Base-by-base conservation (phyloP, 805 yeast species). In the Cyberlindnera euphorbiiphila region DNA sequence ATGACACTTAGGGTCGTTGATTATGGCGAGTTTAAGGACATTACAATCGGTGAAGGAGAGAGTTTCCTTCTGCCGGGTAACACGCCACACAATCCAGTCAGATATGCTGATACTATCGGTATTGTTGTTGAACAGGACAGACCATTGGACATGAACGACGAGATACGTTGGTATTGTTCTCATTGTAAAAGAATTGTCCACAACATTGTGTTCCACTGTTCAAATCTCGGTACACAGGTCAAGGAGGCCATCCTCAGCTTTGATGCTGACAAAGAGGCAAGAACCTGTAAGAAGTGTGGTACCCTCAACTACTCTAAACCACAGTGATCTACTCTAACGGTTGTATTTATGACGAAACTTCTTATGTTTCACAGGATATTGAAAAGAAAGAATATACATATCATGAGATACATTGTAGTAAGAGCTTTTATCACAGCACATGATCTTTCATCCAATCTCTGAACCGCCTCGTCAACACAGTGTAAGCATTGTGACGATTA, bases 121-220 rank as follows among this genome's bases (percentile, higher is more conserved):
- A 66, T 89, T 29, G 97, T 89, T 2, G 83, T 89, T 13, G 97
- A 89, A 54, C 96, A 89, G 61, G 95, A 87, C 56, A 70, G 97
- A 49, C 95, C 96, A 0, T 65, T 64, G 34, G 85, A 75, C 1
- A 64, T 72, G 16, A 68, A 74, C 42, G 97, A 89, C 57, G 74
- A 74, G 45, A 66, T 88, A 51, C 71, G 96, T 51, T 89, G 96
- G 96, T 89, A 89, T 56, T 89, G 97, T 53, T 61, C 74, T 7
- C 66, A 67, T 12, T 89, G 97, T 63, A 63, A 62, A 38, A 72
- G 72, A 25, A 64, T 80, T 10, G 81, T 85, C 1, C 75, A 79
- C 54, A 89, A 86, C 58, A 69, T 66, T 16, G 76, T 72, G 39
- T 86, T 89, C 57, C 78, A 82, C 51, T 83, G 91, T 60, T 59